phyloP scores from a whole-genome alignment of 2,329 filamentous ascomycete genomes.

The Raffaelea albimanens region DNA sequence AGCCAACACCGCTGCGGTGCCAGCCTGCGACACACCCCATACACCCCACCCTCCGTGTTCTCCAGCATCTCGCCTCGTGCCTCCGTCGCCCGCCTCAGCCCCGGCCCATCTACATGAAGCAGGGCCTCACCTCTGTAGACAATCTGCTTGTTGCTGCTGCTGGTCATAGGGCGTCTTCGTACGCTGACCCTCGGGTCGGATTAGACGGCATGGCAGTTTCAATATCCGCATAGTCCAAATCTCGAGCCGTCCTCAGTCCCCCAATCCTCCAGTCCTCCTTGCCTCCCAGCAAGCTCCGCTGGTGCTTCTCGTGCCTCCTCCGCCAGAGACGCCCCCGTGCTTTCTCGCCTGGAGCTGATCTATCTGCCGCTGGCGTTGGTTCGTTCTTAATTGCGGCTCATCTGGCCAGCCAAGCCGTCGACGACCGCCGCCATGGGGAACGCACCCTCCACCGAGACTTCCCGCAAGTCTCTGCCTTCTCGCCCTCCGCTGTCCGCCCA shows the following conservation, averaged over 20 bases:
- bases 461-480: conserved; percentile 17
- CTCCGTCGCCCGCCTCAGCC: too few species aligned
- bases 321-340: not conserved
- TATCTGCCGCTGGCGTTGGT: not conserved
- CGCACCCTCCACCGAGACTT: conserved; percentile 34
- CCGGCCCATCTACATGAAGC: conserved; percentile 19
- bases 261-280: too few species aligned
- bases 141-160: conserved; percentile 5
- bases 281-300: too few species aligned
- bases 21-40: too few species aligned
- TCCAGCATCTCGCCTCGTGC: too few species aligned
- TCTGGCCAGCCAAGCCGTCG: too few species aligned
- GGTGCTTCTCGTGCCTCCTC: too few species aligned
- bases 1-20: too few species aligned
- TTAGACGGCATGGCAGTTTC: conserved; percentile 29
- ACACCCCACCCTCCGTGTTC: not conserved
- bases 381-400: not conserved
- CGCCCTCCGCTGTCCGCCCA: not conserved
- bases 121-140: conserved; percentile 10
- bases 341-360: not conserved
- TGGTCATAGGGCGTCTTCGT: conserved; percentile 1
- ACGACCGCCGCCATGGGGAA: conserved; percentile 40
- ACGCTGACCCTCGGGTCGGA: conserved; percentile 18
- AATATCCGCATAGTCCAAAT: conserved; percentile 27
- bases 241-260: conserved; percentile 17